Percentiles rank a stretch among this genome's conserved stretches.
These are phyloP conservation scores for Aspergillus viridinutans DNA, from an alignment of 2,329 filamentous ascomycete species.

Conservation along the genomic window DNA sequence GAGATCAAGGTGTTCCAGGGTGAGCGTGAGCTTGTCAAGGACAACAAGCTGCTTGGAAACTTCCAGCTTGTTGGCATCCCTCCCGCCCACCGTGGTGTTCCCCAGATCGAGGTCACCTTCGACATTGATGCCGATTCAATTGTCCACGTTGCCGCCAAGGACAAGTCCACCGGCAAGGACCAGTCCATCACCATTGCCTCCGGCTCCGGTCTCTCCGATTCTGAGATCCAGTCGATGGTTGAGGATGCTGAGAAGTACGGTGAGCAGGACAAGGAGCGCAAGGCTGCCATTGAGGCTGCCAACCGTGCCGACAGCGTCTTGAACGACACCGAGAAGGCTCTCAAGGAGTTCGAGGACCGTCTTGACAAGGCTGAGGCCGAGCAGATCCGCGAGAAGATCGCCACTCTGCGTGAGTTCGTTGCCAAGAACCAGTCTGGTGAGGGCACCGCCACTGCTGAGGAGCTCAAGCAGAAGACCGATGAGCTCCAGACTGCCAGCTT, in stretches of 20 bases:
- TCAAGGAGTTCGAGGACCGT: slow-evolving; percentile 93
- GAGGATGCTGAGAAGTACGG: slow-evolving; percentile 96
- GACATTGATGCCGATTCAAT: slow-evolving; percentile 98
- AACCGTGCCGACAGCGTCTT: slow-evolving; percentile 95
- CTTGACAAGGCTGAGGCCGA: slow-evolving; percentile 96
- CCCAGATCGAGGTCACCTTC: slow-evolving; percentile 96
- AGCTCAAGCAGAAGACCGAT: slow-evolving; percentile 98
- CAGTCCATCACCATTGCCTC: slow-evolving; percentile 99
- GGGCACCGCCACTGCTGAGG: slow-evolving; percentile 74
- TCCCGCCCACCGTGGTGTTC: slow-evolving; percentile 91
- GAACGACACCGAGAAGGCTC: slow-evolving; percentile 96
- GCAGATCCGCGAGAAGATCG: slow-evolving; percentile 89
- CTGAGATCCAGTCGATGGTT: slow-evolving; percentile 96
- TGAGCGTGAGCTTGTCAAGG: slow-evolving; percentile 96
- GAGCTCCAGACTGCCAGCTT: slow-evolving; percentile 94
- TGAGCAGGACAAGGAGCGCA: slow-evolving; percentile 93
- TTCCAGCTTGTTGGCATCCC: slow-evolving; percentile 98
- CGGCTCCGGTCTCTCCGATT: slow-evolving; percentile 90
- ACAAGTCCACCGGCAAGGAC: slow-evolving; percentile 99
- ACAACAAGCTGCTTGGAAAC: slow-evolving; percentile 98
- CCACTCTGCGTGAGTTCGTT: slow-evolving; percentile 78
- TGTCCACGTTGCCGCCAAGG: slow-evolving; percentile 95
- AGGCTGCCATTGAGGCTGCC: slow-evolving; percentile 88
- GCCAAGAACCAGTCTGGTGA: slow-evolving; percentile 94
- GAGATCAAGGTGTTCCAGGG: slow-evolving; percentile 99